These are phyloP conservation scores for Ambrosiella xylebori DNA, from an alignment of 2,329 filamentous ascomycete species.

Conservation along the genomic window DNA sequence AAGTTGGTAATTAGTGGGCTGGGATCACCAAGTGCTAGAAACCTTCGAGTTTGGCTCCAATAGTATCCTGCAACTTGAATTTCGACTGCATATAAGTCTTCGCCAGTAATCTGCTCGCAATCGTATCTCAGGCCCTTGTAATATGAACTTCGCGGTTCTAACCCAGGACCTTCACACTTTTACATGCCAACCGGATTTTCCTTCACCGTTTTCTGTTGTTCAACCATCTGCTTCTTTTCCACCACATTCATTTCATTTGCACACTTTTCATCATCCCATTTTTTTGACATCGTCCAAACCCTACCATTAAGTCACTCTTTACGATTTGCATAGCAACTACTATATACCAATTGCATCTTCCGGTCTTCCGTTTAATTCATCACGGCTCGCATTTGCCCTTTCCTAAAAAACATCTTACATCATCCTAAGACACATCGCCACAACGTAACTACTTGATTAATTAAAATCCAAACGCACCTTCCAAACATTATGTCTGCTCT, in stretches of 20 bases:
- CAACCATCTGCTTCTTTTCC: background rate
- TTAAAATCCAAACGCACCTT: background rate
- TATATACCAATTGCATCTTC: background rate
- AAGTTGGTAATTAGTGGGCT: background rate
- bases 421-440: background rate
- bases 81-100: too few species aligned
- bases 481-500: slow-evolving; percentile 7
- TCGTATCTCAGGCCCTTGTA: too few species aligned
- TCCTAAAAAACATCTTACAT: background rate
- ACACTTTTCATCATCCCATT: background rate
- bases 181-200: background rate
- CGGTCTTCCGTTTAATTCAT: background rate
- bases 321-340: background rate
- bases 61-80: too few species aligned
- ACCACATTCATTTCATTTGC: background rate
- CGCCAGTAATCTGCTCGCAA: too few species aligned
- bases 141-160: background rate
- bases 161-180: background rate
- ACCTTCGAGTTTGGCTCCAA: too few species aligned
- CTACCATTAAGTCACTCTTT: background rate
- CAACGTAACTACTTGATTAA: slow-evolving; percentile 1
- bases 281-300: background rate
- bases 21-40: background rate
- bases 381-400: background rate
- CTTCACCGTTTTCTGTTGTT: background rate